phyloP scores from a whole-genome alignment of 106 monocot genomes.

The Dioscorea alata region DNA sequence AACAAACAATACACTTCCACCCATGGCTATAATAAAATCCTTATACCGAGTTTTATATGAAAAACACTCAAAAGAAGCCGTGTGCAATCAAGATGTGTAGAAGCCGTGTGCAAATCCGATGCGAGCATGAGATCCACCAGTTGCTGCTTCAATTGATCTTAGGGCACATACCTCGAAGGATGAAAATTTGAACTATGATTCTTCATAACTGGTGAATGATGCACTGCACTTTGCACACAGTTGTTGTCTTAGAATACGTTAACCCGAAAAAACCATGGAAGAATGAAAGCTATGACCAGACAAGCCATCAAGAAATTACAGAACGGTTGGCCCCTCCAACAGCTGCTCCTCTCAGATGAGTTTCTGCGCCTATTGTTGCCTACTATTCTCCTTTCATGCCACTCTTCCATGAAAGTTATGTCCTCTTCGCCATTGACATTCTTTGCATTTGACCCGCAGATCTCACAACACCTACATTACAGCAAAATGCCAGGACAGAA shows the following conservation, averaged over 20 bases:
- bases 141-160: too few relatives aligned
- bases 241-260: conserved; percentile 46
- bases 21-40: too few relatives aligned
- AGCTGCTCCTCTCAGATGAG: conserved; percentile 28
- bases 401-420: conserved; percentile 41
- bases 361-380: conserved; percentile 15
- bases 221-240: not conserved
- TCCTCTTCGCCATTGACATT: conserved; percentile 45
- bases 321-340: conserved; percentile 56
- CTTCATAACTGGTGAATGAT: too few relatives aligned
- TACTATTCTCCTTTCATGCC: conserved; percentile 29
- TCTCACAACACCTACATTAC: conserved; percentile 44
- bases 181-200: too few relatives aligned
- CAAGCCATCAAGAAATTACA: conserved; percentile 79
- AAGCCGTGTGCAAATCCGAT: too few relatives aligned
- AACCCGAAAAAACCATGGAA: conserved; percentile 86
- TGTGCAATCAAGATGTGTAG: too few relatives aligned
- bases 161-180: too few relatives aligned
- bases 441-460: conserved; percentile 50
- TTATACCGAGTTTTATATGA: too few relatives aligned
- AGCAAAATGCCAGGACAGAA: too few relatives aligned
- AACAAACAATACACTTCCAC: too few relatives aligned
- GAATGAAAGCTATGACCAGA: conserved; percentile 71
- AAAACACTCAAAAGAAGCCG: too few relatives aligned
- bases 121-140: too few relatives aligned